Percentiles rank a stretch among this genome's conserved stretches.
Evolutionary conservation across 2,329 filamentous ascomycete genomes (phyloP).

Genomic region (Ophiocordyceps sinensis): DNA sequence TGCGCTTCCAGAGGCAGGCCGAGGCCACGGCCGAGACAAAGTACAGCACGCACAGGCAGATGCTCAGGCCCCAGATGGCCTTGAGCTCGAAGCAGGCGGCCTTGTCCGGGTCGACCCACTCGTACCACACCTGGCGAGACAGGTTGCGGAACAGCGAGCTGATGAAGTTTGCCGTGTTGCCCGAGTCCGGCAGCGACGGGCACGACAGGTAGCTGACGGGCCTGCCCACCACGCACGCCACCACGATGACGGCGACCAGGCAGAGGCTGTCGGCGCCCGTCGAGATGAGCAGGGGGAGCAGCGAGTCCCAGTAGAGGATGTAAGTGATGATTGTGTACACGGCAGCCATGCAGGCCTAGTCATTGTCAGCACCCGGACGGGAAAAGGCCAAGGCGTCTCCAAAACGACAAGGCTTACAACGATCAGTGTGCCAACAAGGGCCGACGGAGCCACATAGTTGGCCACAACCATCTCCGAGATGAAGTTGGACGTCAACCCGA

Average conservation of each 20-base stretch:
- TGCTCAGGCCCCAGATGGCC: slow-evolving; percentile 73
- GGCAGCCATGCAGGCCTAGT: slow-evolving; percentile 59
- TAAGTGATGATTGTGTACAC: slow-evolving; percentile 69
- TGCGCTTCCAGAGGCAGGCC: slow-evolving; percentile 47
- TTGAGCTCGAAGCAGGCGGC: slow-evolving; percentile 72
- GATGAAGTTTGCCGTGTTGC: slow-evolving; percentile 29
- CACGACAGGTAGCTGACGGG: slow-evolving; percentile 71
- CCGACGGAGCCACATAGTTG: slow-evolving; percentile 50
- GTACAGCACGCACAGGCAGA: slow-evolving; percentile 62
- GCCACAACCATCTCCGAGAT: slow-evolving; percentile 58
- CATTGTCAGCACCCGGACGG: not conserved
- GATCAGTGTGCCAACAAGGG: slow-evolving; percentile 64
- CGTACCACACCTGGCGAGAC: slow-evolving; percentile 17
- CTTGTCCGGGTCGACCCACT: slow-evolving; percentile 36
- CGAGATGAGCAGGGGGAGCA: slow-evolving; percentile 60
- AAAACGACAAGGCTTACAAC: slow-evolving; percentile 46
- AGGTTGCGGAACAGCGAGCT: slow-evolving; percentile 27
- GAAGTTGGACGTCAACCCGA: slow-evolving; percentile 73
- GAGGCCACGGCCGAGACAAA: slow-evolving; percentile 45
- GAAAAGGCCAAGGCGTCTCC: not conserved
- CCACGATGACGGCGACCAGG: slow-evolving; percentile 63
- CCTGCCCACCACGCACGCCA: slow-evolving; percentile 63
- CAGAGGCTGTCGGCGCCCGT: slow-evolving; percentile 52
- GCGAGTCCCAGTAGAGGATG: slow-evolving; percentile 66
- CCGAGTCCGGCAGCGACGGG: slow-evolving; percentile 28